Percentiles rank a stretch among this genome's conserved stretches.
Evolutionary conservation across 495 filamentous ascomycete genomes (phyloP).

Genomic region (Xylaria grammica): DNA sequence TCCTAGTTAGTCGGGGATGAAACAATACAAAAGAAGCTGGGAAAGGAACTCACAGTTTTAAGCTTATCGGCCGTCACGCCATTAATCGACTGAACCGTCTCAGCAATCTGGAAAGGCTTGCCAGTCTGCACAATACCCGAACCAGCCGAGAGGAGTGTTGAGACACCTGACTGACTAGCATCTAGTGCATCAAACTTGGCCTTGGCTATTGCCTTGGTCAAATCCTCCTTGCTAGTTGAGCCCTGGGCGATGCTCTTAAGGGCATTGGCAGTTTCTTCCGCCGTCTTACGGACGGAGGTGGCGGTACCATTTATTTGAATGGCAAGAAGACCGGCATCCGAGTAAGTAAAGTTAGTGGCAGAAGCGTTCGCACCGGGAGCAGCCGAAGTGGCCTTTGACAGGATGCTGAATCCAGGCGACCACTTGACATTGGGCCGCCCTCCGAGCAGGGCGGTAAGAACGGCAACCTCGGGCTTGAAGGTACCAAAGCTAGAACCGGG

Average conservation of each 20-base stretch:
- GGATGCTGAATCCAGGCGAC: conserved; percentile 88
- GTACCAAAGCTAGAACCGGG: conserved; percentile 79
- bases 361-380: conserved; percentile 68
- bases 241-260: conserved; percentile 80
- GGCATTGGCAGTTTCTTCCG: conserved; percentile 72
- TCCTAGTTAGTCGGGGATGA: conserved; percentile 14
- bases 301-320: conserved; percentile 79
- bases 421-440: conserved; percentile 93
- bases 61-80: conserved; percentile 82
- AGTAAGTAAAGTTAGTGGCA: conserved; percentile 83
- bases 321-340: conserved; percentile 88
- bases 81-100: conserved; percentile 78
- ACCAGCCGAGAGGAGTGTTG: conserved; percentile 54
- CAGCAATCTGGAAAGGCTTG: conserved; percentile 86
- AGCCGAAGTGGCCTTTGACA: conserved; percentile 74
- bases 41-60: conserved; percentile 72
- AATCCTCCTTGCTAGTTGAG: conserved; percentile 76
- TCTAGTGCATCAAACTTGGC: conserved; percentile 95
- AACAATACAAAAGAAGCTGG: not conserved
- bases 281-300: conserved; percentile 61
- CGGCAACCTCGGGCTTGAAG: conserved; percentile 87
- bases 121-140: conserved; percentile 70
- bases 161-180: conserved; percentile 71
- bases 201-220: conserved; percentile 88
- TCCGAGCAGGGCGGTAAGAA: conserved; percentile 88